Evolutionary conservation across 2,329 filamentous ascomycete genomes (phyloP).

Genomic region (Davidsoniella virescens): DNA sequence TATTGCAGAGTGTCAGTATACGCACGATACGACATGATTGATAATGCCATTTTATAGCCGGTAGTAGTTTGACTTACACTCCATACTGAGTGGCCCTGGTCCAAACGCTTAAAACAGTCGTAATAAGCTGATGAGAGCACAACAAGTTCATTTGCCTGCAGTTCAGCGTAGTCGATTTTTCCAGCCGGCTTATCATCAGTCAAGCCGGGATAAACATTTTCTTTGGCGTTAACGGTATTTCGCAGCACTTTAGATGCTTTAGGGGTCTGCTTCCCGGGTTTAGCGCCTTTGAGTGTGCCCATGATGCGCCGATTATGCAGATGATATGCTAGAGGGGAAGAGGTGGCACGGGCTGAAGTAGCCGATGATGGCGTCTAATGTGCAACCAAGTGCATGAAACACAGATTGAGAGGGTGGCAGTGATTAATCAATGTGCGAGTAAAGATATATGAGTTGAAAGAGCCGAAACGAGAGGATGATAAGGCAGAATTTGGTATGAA

Average conservation of each 20-base stretch:
- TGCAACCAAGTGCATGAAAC: too few relatives aligned
- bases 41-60: constrained; percentile 4
- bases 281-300: background rate
- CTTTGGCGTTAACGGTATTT: background rate
- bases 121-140: constrained; percentile 77
- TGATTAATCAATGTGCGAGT: too few relatives aligned
- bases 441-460: too few relatives aligned
- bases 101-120: constrained; percentile 68
- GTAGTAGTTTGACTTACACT: constrained; percentile 38
- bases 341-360: too few relatives aligned
- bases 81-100: constrained; percentile 61
- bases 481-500: too few relatives aligned
- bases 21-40: background rate
- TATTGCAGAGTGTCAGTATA: constrained; percentile 20
- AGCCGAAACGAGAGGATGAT: too few relatives aligned
- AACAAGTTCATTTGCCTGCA: constrained; percentile 76
- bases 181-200: constrained; percentile 25
- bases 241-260: background rate
- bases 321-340: too few relatives aligned
- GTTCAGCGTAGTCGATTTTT: constrained; percentile 58
- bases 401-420: too few relatives aligned
- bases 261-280: background rate
- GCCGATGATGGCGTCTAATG: too few relatives aligned
- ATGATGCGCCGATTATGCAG: background rate
- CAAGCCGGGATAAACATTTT: constrained; percentile 31